Evolutionary conservation across 805 yeast genomes (phyloP).

Genomic region (Yarrowia yakushimensis): DNA sequence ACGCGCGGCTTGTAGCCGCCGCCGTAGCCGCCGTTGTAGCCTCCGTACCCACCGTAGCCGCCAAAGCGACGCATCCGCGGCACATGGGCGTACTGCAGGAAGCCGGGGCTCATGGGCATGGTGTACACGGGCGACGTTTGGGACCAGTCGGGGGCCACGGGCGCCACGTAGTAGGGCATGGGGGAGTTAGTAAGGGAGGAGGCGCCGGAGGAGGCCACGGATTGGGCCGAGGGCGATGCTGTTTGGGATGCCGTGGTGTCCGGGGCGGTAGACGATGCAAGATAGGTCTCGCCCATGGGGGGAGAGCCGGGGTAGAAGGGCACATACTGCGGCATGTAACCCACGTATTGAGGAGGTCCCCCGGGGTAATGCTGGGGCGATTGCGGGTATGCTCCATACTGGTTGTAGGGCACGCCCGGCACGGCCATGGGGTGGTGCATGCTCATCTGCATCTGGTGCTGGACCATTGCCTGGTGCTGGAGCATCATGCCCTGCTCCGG

Average conservation of each 20-base stretch:
- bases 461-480: constrained; percentile 18
- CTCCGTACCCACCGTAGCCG: constrained; percentile 6
- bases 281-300: constrained; percentile 9
- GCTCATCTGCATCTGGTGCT: constrained; percentile 19
- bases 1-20: constrained; percentile 16
- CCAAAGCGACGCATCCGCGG: constrained; percentile 22
- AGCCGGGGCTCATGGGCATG: neutral
- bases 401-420: constrained; percentile 1
- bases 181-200: constrained; percentile 33
- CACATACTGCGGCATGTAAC: constrained; percentile 11
- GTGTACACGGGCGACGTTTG: constrained; percentile 9
- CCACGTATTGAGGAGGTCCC: neutral
- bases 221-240: constrained; percentile 25
- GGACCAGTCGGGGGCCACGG: constrained; percentile 15
- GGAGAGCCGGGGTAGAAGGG: constrained; percentile 19
- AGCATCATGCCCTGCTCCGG: constrained; percentile 10
- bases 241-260: constrained; percentile 18
- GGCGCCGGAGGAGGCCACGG: constrained; percentile 26
- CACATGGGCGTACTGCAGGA: neutral
- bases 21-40: constrained; percentile 1
- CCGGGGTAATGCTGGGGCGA: constrained; percentile 10
- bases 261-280: constrained; percentile 17
- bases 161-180: constrained; percentile 15
- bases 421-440: constrained; percentile 14
- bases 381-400: constrained; percentile 7